Conservation (phyloP, 1,139 yeast species). For the Arxiozyma heterogenica region DNA sequence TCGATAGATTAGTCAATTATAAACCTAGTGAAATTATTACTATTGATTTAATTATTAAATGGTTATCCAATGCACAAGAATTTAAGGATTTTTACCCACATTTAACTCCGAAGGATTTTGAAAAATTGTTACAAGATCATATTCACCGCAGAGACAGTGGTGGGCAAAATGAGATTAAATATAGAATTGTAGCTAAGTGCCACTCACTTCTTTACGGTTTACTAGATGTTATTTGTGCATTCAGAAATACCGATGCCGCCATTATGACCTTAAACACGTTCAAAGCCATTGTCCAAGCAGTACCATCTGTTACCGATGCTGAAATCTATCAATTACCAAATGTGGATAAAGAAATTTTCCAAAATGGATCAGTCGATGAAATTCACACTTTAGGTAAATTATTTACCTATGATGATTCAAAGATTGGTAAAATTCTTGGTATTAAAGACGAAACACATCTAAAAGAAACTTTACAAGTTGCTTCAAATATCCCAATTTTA, state of each 20-base stretch:
- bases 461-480: constrained; percentile 47
- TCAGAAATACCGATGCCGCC: constrained; percentile 63
- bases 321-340: constrained; percentile 78
- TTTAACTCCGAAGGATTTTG: constrained; percentile 40
- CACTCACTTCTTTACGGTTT: constrained; percentile 65
- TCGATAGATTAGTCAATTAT: constrained; percentile 55
- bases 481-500: constrained; percentile 58
- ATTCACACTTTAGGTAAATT: constrained; percentile 60
- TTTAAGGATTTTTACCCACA: constrained; percentile 40
- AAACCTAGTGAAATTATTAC: constrained; percentile 70
- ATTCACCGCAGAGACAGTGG: constrained; percentile 41
- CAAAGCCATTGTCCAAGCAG: constrained; percentile 71
- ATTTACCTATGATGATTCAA: constrained; percentile 46
- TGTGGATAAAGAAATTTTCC: constrained; percentile 37
- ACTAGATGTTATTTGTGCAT: constrained; percentile 71
- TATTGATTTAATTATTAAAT: constrained; percentile 46
- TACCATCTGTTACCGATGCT: constrained; percentile 47
- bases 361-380: constrained; percentile 33
- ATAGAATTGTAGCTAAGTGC: constrained; percentile 51
- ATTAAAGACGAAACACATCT: constrained; percentile 40
- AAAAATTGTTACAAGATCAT: constrained; percentile 46
- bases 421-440: constrained; percentile 50
- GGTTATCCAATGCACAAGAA: constrained; percentile 60
- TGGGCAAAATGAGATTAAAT: constrained; percentile 33
- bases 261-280: constrained; percentile 56